phyloP scores from a whole-genome alignment of 306 rosid genomes.

The Casuarina glauca region DNA sequence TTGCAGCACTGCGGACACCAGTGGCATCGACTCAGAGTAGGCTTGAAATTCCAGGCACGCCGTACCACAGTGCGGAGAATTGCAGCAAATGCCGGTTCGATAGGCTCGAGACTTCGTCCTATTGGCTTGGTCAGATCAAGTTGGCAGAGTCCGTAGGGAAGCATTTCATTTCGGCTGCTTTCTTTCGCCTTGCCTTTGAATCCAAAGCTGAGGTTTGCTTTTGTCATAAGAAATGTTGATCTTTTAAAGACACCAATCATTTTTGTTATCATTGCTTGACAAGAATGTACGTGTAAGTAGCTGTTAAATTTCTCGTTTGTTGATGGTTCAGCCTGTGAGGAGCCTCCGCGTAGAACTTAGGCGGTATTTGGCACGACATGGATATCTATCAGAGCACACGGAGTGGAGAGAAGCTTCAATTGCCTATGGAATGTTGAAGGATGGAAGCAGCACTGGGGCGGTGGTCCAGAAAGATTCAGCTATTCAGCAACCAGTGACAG shows the following conservation, averaged over 20 bases:
- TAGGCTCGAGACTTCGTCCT: slow-evolving; percentile 29
- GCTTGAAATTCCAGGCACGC: slow-evolving; percentile 18
- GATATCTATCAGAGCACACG: slow-evolving; percentile 12
- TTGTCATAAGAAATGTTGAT: not conserved
- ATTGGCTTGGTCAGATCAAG: slow-evolving; percentile 36
- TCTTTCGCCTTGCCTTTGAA: slow-evolving; percentile 32
- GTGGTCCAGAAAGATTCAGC: not conserved
- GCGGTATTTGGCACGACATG: slow-evolving; percentile 31
- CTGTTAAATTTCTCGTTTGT: not conserved
- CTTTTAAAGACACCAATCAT: not conserved
- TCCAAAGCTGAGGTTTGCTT: slow-evolving; percentile 30
- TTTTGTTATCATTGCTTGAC: not conserved
- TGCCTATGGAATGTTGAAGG: slow-evolving; percentile 24
- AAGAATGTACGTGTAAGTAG: not conserved
- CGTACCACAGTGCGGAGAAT: slow-evolving; percentile 29
- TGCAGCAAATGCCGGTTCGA: slow-evolving; percentile 37
- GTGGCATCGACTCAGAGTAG: slow-evolving; percentile 2
- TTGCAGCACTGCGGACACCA: slow-evolving; percentile 22
- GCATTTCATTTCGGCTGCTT: slow-evolving; percentile 34
- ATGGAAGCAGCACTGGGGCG: not conserved
- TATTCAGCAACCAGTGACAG: not conserved
- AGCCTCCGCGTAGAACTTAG: slow-evolving; percentile 29
- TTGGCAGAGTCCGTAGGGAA: slow-evolving; percentile 32
- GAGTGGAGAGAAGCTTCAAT: slow-evolving; percentile 27
- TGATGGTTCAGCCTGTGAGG: slow-evolving; percentile 19